Evolutionary conservation across 306 rosid genomes (phyloP), one percentile per base, ranked within the genome.

Genomic region (Quercus agrifolia): DNA sequence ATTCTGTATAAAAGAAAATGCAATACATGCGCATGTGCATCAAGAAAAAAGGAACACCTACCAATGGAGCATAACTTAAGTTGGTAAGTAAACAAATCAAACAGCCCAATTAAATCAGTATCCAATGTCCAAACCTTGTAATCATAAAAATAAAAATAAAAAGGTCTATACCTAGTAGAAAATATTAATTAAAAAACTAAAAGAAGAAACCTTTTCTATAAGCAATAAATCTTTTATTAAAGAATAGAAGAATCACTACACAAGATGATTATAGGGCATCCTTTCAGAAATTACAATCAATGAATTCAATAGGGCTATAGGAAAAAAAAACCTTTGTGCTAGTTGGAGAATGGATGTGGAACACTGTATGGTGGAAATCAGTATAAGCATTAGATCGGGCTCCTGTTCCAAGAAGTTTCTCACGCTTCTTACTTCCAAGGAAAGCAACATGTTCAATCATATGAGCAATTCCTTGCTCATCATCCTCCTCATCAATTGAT

Each of bases 391-490:
- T 95, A 30, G 99, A 95, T 76, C 99, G 96, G 27, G 99, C 98
- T 79, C 99, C 99, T 54, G 99, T 95, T 76, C 98, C 98, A 21
- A 95, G 85, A 89, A 95, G 98, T 82, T 91, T 95, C 91, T 95
- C 99, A 23, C 99, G 98, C 82, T 95, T 95, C 92, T 95, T 95
- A 87, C 99, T 95, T 86, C 99, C 99, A 56, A 95, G 92, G 88
- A 95, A 95, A 79, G 99, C 98, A 81, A 95, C 99, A 81, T 95
- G 99, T 79, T 95, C 99, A 82, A 95, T 95, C 99, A 95, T 95
- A 89, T 95, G 99, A 19, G 99, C 97, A 81, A 95, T 93, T 66
- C 99, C 99, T 90, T 95, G 99, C 80, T 95, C 99, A 71, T 91
- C 96, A 25, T 91, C 99, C 81, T 93, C 98, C 83, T 95, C 99